Percentiles rank a stretch among this genome's conserved stretches.
Conservation (phyloP, 495 filamentous ascomycete genomes). For the Lentithecium fluviatile region DNA sequence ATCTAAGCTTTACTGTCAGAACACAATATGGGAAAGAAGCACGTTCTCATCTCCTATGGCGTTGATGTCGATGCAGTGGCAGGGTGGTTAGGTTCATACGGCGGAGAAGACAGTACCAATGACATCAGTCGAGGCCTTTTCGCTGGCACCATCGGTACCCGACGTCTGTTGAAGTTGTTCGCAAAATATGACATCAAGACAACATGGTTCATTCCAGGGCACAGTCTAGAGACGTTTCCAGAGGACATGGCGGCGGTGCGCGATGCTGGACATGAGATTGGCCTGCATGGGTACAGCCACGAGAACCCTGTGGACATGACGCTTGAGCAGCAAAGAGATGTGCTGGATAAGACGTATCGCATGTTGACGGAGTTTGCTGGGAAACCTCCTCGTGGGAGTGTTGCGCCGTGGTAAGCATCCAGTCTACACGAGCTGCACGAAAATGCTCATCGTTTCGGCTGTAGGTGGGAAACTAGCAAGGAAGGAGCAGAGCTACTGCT, state of each 20-base stretch:
- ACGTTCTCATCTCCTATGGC: conserved; percentile 8
- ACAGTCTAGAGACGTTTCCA: conserved; percentile 39
- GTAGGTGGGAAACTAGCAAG: conserved; percentile 42
- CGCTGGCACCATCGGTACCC: conserved; percentile 36
- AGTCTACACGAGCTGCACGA: no score
- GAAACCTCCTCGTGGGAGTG: conserved; percentile 37
- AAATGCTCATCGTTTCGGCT: no score
- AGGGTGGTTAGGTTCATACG: neutral
- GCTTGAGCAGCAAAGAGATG: conserved; percentile 30
- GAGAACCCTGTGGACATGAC: conserved; percentile 30
- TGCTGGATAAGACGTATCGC: conserved; percentile 34
- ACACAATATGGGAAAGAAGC: conserved; percentile 16
- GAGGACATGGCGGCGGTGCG: conserved; percentile 32
- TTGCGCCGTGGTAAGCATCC: no score
- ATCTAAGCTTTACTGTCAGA: no score
- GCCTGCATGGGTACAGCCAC: conserved; percentile 42
- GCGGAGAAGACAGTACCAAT: neutral
- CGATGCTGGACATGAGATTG: conserved; percentile 41
- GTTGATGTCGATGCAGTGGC: conserved; percentile 46
- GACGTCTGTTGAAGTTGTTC: conserved; percentile 37
- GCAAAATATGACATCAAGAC: conserved; percentile 39
- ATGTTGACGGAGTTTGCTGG: conserved; percentile 34
- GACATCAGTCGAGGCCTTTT: conserved; percentile 40
- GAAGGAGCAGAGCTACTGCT: conserved; percentile 43
- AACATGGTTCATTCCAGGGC: conserved; percentile 41